A percentile compares a stretch with the other conserved stretches of the same genome.
phyloP scores from a whole-genome alignment of 2,329 filamentous ascomycete species.

The Penicillium oxalicum region DNA sequence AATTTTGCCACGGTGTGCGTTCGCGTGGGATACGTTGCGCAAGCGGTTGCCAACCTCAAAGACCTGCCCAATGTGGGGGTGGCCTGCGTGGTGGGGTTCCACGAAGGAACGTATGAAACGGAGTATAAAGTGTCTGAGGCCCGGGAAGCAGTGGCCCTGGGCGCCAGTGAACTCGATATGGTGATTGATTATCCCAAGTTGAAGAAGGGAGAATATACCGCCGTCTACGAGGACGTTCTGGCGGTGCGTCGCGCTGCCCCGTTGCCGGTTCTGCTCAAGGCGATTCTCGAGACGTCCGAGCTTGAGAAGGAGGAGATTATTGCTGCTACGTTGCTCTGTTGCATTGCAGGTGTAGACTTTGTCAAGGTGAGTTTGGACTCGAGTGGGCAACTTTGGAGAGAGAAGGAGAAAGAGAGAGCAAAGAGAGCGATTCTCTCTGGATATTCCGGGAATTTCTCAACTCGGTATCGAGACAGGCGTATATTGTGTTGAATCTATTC shows the following conservation, averaged over 20 bases:
- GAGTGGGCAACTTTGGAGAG: no score
- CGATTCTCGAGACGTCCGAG: constrained; percentile 56
- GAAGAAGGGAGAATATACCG: constrained; percentile 40
- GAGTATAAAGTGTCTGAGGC: constrained; percentile 49
- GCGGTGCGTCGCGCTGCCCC: constrained; percentile 47
- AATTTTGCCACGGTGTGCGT: constrained; percentile 51
- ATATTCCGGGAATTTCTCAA: no score
- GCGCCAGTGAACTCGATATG: constrained; percentile 54
- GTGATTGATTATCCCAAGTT: constrained; percentile 52
- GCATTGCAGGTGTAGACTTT: constrained; percentile 50
- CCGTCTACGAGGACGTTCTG: constrained; percentile 49
- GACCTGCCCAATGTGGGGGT: constrained; percentile 44
- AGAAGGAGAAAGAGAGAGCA: no score
- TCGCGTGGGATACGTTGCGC: constrained; percentile 47
- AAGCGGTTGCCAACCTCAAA: constrained; percentile 44
- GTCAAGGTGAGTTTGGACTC: constrained; percentile 39
- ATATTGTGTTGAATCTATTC: no score
- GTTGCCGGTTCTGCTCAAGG: constrained; percentile 44
- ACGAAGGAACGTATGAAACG: constrained; percentile 52
- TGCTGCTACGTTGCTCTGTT: constrained; percentile 48
- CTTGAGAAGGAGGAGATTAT: constrained; percentile 46
- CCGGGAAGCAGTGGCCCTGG: constrained; percentile 43
- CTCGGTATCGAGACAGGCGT: no score
- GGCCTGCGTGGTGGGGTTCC: constrained; percentile 56
- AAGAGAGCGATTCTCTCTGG: no score